phyloP scores from a whole-genome alignment of 768 basidiomycete species.

The Leccinum incarnatum region DNA sequence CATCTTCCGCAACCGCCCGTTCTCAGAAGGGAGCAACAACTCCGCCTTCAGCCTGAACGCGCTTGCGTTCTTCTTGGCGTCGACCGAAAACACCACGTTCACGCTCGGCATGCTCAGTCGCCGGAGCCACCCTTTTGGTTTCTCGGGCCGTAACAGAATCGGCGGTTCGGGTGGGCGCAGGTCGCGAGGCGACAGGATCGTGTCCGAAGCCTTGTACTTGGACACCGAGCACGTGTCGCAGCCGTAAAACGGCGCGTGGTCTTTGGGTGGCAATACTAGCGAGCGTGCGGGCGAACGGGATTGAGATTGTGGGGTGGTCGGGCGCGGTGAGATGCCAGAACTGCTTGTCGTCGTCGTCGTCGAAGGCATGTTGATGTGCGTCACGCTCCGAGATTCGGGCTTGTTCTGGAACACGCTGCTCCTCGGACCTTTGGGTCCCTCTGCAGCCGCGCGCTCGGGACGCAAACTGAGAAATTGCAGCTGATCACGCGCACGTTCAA shows the following conservation, averaged over 20 bases:
- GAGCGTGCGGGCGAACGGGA: conserved; percentile 20
- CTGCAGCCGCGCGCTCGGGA: no score
- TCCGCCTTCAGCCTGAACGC: conserved; percentile 36
- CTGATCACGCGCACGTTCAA: no score
- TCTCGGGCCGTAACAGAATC: conserved; percentile 47
- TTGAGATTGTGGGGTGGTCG: no score
- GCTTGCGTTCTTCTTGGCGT: conserved; percentile 53
- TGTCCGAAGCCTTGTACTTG: conserved; percentile 46
- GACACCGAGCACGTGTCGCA: conserved; percentile 61
- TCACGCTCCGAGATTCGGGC: no score
- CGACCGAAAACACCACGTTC: conserved; percentile 58
- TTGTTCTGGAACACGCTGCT: no score
- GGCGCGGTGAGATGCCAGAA: no score
- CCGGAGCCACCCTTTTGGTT: conserved; percentile 72
- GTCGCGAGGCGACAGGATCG: conserved; percentile 29
- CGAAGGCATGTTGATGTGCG: no score
- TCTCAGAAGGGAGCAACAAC: conserved; percentile 41
- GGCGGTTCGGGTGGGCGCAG: conserved; percentile 44
- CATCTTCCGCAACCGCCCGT: conserved; percentile 41
- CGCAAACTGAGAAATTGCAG: no score
- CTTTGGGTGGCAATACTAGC: conserved; percentile 28
- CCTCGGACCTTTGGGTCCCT: no score
- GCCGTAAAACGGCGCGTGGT: conserved; percentile 64
- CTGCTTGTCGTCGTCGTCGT: no score
- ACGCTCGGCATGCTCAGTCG: conserved; percentile 72